phyloP scores from a whole-genome alignment of 192 early-diverging fungal species.

The Backusella morwellensis region DNA sequence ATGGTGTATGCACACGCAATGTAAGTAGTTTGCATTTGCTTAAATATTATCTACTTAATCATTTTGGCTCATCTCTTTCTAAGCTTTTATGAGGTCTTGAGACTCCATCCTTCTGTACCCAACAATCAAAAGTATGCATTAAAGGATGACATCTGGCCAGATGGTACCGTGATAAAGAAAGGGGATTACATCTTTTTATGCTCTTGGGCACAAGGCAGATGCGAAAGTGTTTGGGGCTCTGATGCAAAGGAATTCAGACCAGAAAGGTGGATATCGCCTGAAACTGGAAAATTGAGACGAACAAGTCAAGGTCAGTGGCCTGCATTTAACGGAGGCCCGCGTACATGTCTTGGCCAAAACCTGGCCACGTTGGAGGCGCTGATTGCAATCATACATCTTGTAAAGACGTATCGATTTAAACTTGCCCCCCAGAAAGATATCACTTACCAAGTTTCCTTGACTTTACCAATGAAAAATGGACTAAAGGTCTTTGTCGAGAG shows the following conservation, averaged over 20 bases:
- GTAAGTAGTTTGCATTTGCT: conserved; percentile 4
- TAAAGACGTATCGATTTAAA: conserved; percentile 38
- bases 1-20: conserved; percentile 36
- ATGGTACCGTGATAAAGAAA: conserved; percentile 39
- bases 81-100: conserved; percentile 30
- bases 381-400: conserved; percentile 34
- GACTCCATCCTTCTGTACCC: conserved; percentile 43
- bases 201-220: conserved; percentile 37
- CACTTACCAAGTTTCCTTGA: conserved; percentile 21
- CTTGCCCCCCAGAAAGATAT: conserved; percentile 29
- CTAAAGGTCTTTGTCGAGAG: conserved; percentile 30
- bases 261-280: conserved; percentile 39
- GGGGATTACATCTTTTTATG: conserved; percentile 39
- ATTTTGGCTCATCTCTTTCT: background rate
- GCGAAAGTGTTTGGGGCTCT: conserved; percentile 34
- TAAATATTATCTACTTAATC: background rate
- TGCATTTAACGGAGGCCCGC: conserved; percentile 49
- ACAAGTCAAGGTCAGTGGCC: conserved; percentile 42
- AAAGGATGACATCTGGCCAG: conserved; percentile 44
- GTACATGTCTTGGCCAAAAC: conserved; percentile 43
- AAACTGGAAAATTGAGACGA: conserved; percentile 23
- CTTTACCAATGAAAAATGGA: conserved; percentile 35
- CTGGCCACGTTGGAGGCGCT: conserved; percentile 44
- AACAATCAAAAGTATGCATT: conserved; percentile 41
- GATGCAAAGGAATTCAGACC: conserved; percentile 42